Base-by-base conservation (phyloP, 2,329 filamentous ascomycete species). In the Rutstroemia sp. region DNA sequence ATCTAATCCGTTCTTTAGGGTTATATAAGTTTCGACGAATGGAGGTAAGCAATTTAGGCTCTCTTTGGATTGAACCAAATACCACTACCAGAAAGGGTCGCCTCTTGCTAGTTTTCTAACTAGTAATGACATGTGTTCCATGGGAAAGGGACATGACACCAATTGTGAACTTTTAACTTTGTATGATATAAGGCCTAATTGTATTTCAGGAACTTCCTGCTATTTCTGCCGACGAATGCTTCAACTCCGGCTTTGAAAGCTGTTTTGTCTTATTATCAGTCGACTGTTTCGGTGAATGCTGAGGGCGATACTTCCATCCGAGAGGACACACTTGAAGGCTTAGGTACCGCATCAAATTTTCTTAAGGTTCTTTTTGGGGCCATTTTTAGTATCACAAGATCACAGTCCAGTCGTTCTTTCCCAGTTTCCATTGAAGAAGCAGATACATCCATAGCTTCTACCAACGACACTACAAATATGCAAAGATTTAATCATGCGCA, bases 221-320 rank as follows among this genome's bases (percentile, higher is more conserved):
- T 97, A 46, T 97, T 97, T 73, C 87, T 97, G 75, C 84, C 84
- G 58, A 59, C 83, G 78, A 68, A 63, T 38, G 79, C 85, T 61
- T 77, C 83, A 63, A 79, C 80, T 56, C 83, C 87, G 23, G 86
- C 87, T 62, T 80, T 99, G 46, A 84, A 86, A 68, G 85, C 89
- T 53, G 88, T 96, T 55, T 78, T 96, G 65, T 92, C 89, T 51
- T 97, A 95, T 73, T 99, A 96, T 73, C 86, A 88, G 57, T 87
- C 90, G 49, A 89, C 92, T 64, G 85, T 95, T 69, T 91, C 88
- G 72, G 79, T 99, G 70, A 96, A 89, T 68, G 79, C 90, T 59
- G 94, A 99, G 78, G 94, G 94, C 72, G 94, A 97, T 76, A 94
- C 94, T 64, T 80, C 89, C 67, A 86, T 97, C 67, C 89, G 86